Evolutionary conservation across 2,329 filamentous ascomycete species (phyloP), one percentile per base, ranked within the genome.

Genomic region (Trichoderma polysporum): DNA sequence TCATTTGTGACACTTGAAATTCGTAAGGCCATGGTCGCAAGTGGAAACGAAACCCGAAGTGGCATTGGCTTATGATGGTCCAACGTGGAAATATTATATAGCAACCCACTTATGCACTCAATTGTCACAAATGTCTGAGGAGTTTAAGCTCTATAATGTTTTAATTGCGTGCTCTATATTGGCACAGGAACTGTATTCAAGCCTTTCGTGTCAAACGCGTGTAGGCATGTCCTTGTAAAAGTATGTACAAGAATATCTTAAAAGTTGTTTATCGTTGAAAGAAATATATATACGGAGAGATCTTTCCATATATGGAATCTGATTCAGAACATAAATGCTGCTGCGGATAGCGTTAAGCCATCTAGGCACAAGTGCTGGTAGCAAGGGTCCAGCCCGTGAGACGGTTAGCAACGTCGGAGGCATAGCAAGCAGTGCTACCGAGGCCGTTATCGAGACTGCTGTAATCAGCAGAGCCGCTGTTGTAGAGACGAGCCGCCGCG

Each of bases 381-480:
- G 71, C 70, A 31, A 72, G 66, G 53, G 68, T 69, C 71, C 71
- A 73, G 25, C 71, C 71, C 17, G 64, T 70, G 41, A 72, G 64
- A 37, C 71, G 70, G 68, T 72, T 72, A n/a, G 71, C 71, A 41
- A 73, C 68, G 35, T 72, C 68, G 17, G 68, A 68, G 27, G 68
- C 68, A 58, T 73, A 73, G 70, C 71, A 73, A 33, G 68, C 59
- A 39, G 71, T 72, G 37, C 60, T 63, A 17, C 64, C 67, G 15
- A 72, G 65, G 39, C 69, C 69, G 45, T 69, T 58, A 63, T 70
- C 69, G 61, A 73, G 69, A 69, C 71, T 66, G 47, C 27, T 52
- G 63, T 69, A 73, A 61, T 73, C 66, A 49, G 69, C 71, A 33
- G 71, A 73, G 62, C 71, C 71, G 49, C 66, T 68, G 69, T 73